Evolutionary conservation across 164 flowering plant genomes (phyloP).

Genomic region (Magnolia officinalis): DNA sequence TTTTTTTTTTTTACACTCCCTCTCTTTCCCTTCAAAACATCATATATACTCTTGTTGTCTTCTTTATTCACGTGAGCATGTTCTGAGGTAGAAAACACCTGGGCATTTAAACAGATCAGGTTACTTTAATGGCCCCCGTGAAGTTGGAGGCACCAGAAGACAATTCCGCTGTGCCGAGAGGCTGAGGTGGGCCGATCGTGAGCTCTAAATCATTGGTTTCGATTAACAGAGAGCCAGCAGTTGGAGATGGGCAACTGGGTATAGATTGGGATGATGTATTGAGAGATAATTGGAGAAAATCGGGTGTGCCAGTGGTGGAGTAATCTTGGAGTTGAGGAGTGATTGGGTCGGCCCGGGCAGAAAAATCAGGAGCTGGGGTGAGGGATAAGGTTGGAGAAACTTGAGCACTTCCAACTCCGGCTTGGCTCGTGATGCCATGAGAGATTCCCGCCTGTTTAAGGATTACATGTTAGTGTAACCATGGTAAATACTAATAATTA

Average conservation of each 20-base stretch:
- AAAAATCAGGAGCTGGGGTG: slow-evolving; percentile 3
- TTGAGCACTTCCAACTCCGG: background rate
- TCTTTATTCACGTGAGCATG: background rate
- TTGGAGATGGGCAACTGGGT: background rate
- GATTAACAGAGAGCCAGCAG: slow-evolving; percentile 2
- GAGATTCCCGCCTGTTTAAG: slow-evolving; percentile 5
- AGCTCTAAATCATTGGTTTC: slow-evolving; percentile 20
- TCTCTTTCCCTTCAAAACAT: no score
- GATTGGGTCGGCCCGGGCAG: background rate
- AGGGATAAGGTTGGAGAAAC: slow-evolving; percentile 4
- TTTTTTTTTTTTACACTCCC: no score
- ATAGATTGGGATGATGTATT: background rate
- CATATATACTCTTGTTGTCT: background rate
- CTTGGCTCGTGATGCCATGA: background rate
- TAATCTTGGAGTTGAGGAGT: background rate
- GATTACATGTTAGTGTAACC: background rate
- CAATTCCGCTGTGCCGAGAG: background rate
- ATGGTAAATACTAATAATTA: background rate
- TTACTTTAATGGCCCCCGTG: slow-evolving; percentile 17
- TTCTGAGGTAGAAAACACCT: background rate
- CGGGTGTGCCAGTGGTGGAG: background rate
- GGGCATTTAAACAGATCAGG: slow-evolving; percentile 3
- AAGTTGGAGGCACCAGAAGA: slow-evolving; percentile 4
- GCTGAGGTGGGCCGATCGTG: slow-evolving; percentile 15
- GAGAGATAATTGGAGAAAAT: slow-evolving; percentile 7